Conservation (phyloP, 2,329 filamentous ascomycete genomes). For the Paracoccidioides brasiliensis region DNA sequence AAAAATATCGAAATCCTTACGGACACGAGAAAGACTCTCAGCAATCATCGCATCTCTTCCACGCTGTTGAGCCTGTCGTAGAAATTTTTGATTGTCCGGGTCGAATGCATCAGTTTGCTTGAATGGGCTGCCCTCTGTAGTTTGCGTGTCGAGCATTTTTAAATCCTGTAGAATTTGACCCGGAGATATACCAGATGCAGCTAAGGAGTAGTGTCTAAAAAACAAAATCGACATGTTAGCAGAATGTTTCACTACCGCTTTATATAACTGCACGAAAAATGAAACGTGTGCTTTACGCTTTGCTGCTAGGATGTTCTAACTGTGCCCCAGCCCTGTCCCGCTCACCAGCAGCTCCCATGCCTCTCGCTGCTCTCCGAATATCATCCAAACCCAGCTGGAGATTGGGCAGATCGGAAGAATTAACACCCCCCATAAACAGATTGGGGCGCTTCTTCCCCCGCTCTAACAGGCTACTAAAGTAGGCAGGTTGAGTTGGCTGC, state of each 20-base stretch:
- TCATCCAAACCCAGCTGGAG: slow-evolving; percentile 87
- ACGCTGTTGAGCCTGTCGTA: slow-evolving; percentile 76
- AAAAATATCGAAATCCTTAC: slow-evolving; percentile 84
- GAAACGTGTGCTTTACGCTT: slow-evolving; percentile 35
- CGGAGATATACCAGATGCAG: slow-evolving; percentile 84
- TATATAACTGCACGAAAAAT: not conserved
- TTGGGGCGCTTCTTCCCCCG: slow-evolving; percentile 54
- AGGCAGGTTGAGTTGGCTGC: slow-evolving; percentile 40
- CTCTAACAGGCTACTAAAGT: slow-evolving; percentile 52
- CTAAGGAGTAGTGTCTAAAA: slow-evolving; percentile 72
- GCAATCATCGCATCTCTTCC: slow-evolving; percentile 84
- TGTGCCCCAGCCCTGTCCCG: slow-evolving; percentile 32
- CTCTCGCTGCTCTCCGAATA: slow-evolving; percentile 63
- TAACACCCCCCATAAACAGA: slow-evolving; percentile 37
- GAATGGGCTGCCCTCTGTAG: slow-evolving; percentile 31
- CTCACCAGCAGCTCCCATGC: slow-evolving; percentile 57
- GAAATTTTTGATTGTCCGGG: slow-evolving; percentile 54
- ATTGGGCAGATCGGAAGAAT: slow-evolving; percentile 67
- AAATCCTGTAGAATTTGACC: slow-evolving; percentile 76
- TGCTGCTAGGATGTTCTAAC: slow-evolving; percentile 29
- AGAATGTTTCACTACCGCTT: not conserved
- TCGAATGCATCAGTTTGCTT: slow-evolving; percentile 34
- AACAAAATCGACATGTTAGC: not conserved
- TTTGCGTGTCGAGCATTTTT: slow-evolving; percentile 62
- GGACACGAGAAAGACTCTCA: slow-evolving; percentile 78